A percentile compares a stretch with the other conserved stretches of the same genome.
These are phyloP conservation scores for Aspergillus jensenii DNA, from an alignment of 2,329 filamentous ascomycete genomes.

Conservation along the genomic window DNA sequence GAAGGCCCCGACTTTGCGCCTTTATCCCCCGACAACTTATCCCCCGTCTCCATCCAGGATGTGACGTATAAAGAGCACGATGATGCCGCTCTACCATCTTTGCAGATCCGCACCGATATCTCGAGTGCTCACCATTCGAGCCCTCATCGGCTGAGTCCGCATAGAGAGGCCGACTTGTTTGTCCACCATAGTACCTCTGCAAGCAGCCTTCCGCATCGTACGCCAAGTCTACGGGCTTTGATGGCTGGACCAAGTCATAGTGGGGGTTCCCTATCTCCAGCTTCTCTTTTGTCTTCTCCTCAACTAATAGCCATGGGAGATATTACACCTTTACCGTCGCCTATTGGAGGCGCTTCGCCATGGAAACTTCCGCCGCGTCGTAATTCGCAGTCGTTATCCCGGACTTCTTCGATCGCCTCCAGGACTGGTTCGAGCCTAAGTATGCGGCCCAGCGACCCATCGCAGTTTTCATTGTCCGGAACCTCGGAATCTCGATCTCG, in stretches of 20 bases:
- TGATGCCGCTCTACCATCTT: slow-evolving; percentile 22
- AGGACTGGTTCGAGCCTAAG: slow-evolving; percentile 36
- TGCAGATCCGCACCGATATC: slow-evolving; percentile 39
- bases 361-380: slow-evolving; percentile 55
- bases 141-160: slow-evolving; percentile 27
- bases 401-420: slow-evolving; percentile 43
- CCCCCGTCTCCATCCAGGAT: slow-evolving; percentile 13
- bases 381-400: slow-evolving; percentile 47
- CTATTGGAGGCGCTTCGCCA: slow-evolving; percentile 50
- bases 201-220: slow-evolving; percentile 44
- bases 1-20: slow-evolving; percentile 9
- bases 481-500: slow-evolving; percentile 32
- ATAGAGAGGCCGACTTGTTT: slow-evolving; percentile 33
- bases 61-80: slow-evolving; percentile 9
- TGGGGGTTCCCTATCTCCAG: slow-evolving; percentile 54
- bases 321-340: slow-evolving; percentile 76
- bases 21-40: slow-evolving; percentile 5
- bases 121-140: slow-evolving; percentile 21
- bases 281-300: slow-evolving; percentile 70
- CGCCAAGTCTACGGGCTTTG: slow-evolving; percentile 45
- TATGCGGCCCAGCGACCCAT: slow-evolving; percentile 37
- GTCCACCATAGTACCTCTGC: slow-evolving; percentile 44
- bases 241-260: slow-evolving; percentile 39
- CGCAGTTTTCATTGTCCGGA: slow-evolving; percentile 32
- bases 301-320: slow-evolving; percentile 74